Base-by-base conservation (phyloP, 371 early-diverging fungal genomes). In the Rhizopus sp. region DNA sequence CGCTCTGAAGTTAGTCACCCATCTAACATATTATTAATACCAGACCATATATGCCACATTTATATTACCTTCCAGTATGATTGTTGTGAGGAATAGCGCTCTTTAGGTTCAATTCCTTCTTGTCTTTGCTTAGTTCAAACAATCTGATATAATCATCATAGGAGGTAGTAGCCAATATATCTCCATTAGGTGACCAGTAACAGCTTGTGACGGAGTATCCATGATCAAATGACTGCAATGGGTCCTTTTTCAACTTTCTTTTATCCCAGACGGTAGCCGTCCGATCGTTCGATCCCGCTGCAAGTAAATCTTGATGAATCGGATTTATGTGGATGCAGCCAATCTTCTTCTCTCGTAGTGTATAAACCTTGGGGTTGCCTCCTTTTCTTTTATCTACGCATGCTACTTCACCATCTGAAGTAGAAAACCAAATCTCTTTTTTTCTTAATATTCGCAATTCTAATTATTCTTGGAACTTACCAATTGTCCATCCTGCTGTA, bases 1-100 rank as follows among this genome's bases (percentile, higher is more conserved):
- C 4, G 90, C 84, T n/a, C 88, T 77, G 35, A 90, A 81, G 66
- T 83, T 84, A 5, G 91, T 87, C 15, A 89, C 85, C 91, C 89
- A 90, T 54, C 90, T 70, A n/a, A 57, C 41, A 9, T n/a, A 45
- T 12, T 47, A 38, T 38, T 7, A 40, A 31, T 39, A 47, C 48
- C 29, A 10, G 29, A n/a, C 39, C 16, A 50, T 6, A 30, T 16
- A 37, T 31, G 30, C 44, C 15, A n/a, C 37, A 15, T 33, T 10
- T 3, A 30, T 50, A 47, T 53, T 69, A 81, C 79, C 69, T 82
- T 33, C 91, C 90, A 5, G 87, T 88, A 31, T 84, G 80, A 54
- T 86, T 86, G 50, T 90, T 88, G 55, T 91, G 90, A 9, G 48
- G 62, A 49, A 88, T 80, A 2, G 71, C 66, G n/a, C 59, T 39